Evolutionary conservation across 306 rosid genomes (phyloP), one percentile per base, ranked within the genome.

Genomic region (Vigna hirtella): DNA sequence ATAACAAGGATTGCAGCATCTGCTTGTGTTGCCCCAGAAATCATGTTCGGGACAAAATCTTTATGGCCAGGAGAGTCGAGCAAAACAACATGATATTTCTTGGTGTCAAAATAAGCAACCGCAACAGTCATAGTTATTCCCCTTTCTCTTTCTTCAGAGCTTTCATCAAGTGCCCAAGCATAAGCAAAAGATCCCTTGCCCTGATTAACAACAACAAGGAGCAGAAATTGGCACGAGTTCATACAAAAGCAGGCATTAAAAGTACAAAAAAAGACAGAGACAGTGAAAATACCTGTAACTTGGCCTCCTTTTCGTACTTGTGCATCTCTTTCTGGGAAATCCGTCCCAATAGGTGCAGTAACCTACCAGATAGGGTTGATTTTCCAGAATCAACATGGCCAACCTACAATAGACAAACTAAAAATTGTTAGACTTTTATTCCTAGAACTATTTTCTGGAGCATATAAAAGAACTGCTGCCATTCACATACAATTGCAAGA

Each of bases 321-420:
- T 95, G 99, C 99, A 95, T 95, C 78, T 93, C 94, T 83, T 95
- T 95, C 69, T 85, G 83, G 47, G 99, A 88, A 76, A 95, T 87
- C 64, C 90, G 91, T 79, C 99, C 99, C 79, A 83, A 80, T 66
- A 95, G 88, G 82, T 91, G 98, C 53, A 95, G 83, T 70, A 95
- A 73, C 83, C 99, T 91, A 51, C 99, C 99, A 1, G 99, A 93
- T 66, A 95, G 94, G 22, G 99, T 93, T 66, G 99, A 95, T 87
- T 95, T 95, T 83, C 99, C 99, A 77, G 99, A 91, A 90, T 95
- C 99, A 83, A 95, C 99, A 80, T 95, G 99, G 47, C 99, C 99
- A 81, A 95, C 97, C 99, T 95, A 82, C 83, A 87, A 77, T 83
- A 52, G 66, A 83, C 66, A 89, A 58, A 73, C 81, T 70, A 48